Percentiles rank a stretch among this genome's conserved stretches.
Evolutionary conservation across 2,329 filamentous ascomycete species (phyloP).

Genomic region (Sphaerulina vaccinii): DNA sequence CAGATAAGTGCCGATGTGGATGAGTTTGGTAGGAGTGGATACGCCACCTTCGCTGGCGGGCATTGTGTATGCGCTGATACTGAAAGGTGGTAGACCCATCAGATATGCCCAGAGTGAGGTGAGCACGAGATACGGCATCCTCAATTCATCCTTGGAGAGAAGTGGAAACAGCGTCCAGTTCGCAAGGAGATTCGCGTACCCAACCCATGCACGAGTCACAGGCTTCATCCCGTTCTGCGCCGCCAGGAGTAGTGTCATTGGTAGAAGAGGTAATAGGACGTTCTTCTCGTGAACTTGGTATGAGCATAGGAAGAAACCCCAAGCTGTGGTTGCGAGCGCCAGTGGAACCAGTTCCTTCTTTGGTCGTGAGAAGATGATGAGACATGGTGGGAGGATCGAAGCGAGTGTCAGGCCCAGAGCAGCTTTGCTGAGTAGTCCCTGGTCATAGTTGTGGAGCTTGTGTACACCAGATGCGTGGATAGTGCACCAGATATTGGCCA

Average conservation of each 20-base stretch:
- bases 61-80: constrained; percentile 61
- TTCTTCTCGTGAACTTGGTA: constrained; percentile 99
- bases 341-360: constrained; percentile 74
- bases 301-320: constrained; percentile 97
- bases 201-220: constrained; percentile 81
- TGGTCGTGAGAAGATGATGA: constrained; percentile 76
- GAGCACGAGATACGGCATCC: constrained; percentile 80
- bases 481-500: constrained; percentile 97
- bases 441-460: constrained; percentile 76
- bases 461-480: constrained; percentile 71
- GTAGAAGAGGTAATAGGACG: constrained; percentile 84
- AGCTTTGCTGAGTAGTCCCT: constrained; percentile 69
- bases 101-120: constrained; percentile 89
- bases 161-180: constrained; percentile 94
- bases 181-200: constrained; percentile 89
- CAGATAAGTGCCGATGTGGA: constrained; percentile 75
- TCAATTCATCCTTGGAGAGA: constrained; percentile 77
- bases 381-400: constrained; percentile 75
- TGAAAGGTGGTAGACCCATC: constrained; percentile 78
- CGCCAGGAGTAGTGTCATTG: constrained; percentile 85
- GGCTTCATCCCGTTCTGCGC: constrained; percentile 74
- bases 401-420: constrained; percentile 73
- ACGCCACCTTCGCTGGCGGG: constrained; percentile 26
- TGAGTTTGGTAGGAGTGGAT: constrained; percentile 51
- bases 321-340: constrained; percentile 79